These are phyloP conservation scores for Fomitopsis pulvina DNA, from an alignment of 768 basidiomycete species.

Conservation along the genomic window DNA sequence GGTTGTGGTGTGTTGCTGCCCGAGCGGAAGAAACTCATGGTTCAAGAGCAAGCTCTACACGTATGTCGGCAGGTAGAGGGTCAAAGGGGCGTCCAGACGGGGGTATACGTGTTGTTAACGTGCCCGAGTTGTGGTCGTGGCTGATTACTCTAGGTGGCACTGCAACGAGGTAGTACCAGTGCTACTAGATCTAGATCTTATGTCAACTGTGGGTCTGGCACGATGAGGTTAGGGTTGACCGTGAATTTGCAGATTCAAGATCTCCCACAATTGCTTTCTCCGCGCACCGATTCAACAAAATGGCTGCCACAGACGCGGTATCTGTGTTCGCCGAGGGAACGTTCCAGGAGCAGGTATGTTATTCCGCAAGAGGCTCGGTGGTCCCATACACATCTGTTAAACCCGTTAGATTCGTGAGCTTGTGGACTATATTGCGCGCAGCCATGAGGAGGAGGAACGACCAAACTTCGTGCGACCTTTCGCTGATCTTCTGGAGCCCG, in stretches of 20 bases:
- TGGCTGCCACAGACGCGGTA: slow-evolving; percentile 69
- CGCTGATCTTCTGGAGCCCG: slow-evolving; percentile 47
- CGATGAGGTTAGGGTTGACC: neutral
- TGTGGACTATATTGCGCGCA: slow-evolving; percentile 64
- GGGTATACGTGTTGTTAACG: neutral
- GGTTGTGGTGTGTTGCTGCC: slow-evolving; percentile 18
- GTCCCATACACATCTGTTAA: slow-evolving; percentile 7
- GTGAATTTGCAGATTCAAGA: neutral
- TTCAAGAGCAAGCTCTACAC: neutral
- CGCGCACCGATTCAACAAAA: slow-evolving; percentile 23
- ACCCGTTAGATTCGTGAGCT: slow-evolving; percentile 63
- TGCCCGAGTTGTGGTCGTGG: neutral
- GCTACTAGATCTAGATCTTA: neutral
- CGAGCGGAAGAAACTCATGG: slow-evolving; percentile 17
- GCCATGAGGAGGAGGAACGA: slow-evolving; percentile 63
- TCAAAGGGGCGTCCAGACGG: neutral
- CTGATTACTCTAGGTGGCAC: neutral
- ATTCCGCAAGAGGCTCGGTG: neutral
- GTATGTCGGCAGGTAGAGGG: neutral
- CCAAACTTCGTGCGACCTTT: slow-evolving; percentile 57
- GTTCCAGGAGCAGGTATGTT: slow-evolving; percentile 73
- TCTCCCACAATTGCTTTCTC: neutral
- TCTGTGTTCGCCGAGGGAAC: slow-evolving; percentile 86
- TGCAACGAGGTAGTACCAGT: neutral
- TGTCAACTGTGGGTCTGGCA: neutral